Base-by-base conservation (phyloP, 805 yeast genomes). In the Myxozyma udenii region DNA sequence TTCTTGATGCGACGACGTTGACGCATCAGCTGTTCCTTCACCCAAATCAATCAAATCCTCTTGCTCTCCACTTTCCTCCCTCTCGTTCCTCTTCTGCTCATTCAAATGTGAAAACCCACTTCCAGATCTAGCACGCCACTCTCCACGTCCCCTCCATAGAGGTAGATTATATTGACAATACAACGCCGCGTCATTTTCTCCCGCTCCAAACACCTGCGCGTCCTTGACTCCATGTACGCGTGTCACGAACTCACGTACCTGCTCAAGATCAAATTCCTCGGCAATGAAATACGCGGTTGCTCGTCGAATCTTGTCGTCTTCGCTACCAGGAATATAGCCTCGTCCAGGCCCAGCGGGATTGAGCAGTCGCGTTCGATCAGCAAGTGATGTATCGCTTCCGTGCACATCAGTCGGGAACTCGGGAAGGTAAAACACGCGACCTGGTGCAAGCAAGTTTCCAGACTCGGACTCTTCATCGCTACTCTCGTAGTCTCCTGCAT, bases 231-330 rank as follows among this genome's bases (percentile, higher is more conserved):
- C 83, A 68, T 91, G 98, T 40, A 82, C 74, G 5, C 77, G 72
- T 36, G 77, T 72, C 25, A 93, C 70, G 61, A 87, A 91, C 41
- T 76, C 74, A 1, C 84, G 75, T 2, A 88, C 79, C 4, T 78
- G 71, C 28, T 74, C 74, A 47, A 93, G 68, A 62, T 86, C 77
- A 63, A 88, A 83, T 28, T 85, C 87, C 51, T 88, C 97, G 16
- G 96, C 83, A 3, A 90, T 84, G 59, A 88, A 79, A 68, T 91
- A 91, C 1, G 98, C 97, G 0, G 98, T 90, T 50, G 90, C 89
- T 57, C 98, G 70, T 37, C 57, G 9, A 9, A 28, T 9, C 14
- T 46, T 44, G 22, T 33, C 45, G 23, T 33, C 25, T 23, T 30
- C 36, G n/a, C n/a, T 23, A 4, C 23, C 40, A 14, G 22, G 24